Evolutionary conservation across 1,284 basidiomycete species (phyloP), one percentile per base, ranked within the genome.

Genomic region (Calocybe gambosa): DNA sequence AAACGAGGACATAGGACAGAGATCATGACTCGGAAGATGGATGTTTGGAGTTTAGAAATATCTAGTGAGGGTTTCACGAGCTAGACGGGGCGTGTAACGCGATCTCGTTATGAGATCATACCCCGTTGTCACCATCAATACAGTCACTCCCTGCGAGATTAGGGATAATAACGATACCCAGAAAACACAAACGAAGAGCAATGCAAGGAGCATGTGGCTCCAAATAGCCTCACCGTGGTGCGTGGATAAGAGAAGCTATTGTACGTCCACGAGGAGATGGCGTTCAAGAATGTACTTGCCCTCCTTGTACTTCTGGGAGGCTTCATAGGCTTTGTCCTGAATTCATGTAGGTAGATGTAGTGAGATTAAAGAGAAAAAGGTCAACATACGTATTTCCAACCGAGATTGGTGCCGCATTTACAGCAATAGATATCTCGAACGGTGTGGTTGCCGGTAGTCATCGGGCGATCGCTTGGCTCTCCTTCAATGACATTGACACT

Each of bases 261-360:
- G 84, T 43, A 89, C 85, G 58, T 89, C 86, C 55, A 82, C 73
- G 58, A 94, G 83, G 59, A 93, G 75, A 61, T 89, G 89, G 60
- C 90, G 85, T 68, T 99, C 95, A 49, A 99, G 85, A 63, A 99
- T 98, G 65, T 82, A 97, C 71, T 94, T 94, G 64, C 93, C 93
- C 72, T 99, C 95, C 65, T 99, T 99, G 78, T 99, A 99, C 67
- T 90, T 93, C 74, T 99, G 94, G 10, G 80, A 77, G 6, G 74
- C 61, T 60, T 96, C 93, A 62, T 85, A 97, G 5, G 95, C 95
- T 47, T 80, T 80, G 65, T 96, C 94, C 94, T 96, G 60, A 25
- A 36, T 45, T 21, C 36, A 44, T 46, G 38, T 39, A 39, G 47
- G 20, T 49, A 50, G 41, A 49, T 42, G 21, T 43, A 13, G 52